Percentiles rank a stretch among this genome's conserved stretches.
Conservation (phyloP, 805 yeast genomes). For the Suhomyces kilbournensis region DNA sequence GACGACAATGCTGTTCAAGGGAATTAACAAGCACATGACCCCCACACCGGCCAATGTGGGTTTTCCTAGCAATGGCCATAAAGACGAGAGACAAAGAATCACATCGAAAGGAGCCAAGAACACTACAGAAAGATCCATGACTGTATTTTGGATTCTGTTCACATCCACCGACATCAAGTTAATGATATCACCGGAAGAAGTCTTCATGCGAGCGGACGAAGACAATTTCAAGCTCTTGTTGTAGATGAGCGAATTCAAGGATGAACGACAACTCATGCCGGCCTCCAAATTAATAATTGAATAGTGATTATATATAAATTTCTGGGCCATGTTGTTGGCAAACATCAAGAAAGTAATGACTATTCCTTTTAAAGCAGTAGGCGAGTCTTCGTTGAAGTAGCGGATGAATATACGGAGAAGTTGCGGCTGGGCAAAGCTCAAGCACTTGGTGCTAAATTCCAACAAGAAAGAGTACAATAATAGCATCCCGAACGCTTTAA, state of each 20-base stretch:
- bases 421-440: conserved; percentile 80
- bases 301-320: conserved; percentile 67
- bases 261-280: conserved; percentile 44
- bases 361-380: conserved; percentile 57
- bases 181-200: conserved; percentile 23
- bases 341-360: conserved; percentile 65
- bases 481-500: conserved; percentile 25
- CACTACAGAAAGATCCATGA: conserved; percentile 46
- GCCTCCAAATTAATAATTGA: conserved; percentile 53
- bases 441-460: conserved; percentile 21
- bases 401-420: conserved; percentile 63
- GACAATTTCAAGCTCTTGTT: conserved; percentile 20
- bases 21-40: conserved; percentile 16
- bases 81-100: conserved; percentile 16
- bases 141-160: conserved; percentile 18
- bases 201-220: conserved; percentile 26
- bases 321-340: conserved; percentile 54
- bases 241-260: conserved; percentile 22
- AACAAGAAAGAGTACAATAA: conserved; percentile 20
- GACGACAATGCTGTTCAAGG: conserved; percentile 17
- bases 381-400: conserved; percentile 49
- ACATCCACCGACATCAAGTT: conserved; percentile 24
- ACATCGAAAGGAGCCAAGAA: conserved; percentile 53
- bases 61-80: conserved; percentile 21
- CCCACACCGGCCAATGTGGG: conserved; percentile 20